A percentile compares a stretch with the other conserved stretches of the same genome.
Evolutionary conservation across 2,329 filamentous ascomycete species (phyloP).

Genomic region (Lasiodiplodia sp.): DNA sequence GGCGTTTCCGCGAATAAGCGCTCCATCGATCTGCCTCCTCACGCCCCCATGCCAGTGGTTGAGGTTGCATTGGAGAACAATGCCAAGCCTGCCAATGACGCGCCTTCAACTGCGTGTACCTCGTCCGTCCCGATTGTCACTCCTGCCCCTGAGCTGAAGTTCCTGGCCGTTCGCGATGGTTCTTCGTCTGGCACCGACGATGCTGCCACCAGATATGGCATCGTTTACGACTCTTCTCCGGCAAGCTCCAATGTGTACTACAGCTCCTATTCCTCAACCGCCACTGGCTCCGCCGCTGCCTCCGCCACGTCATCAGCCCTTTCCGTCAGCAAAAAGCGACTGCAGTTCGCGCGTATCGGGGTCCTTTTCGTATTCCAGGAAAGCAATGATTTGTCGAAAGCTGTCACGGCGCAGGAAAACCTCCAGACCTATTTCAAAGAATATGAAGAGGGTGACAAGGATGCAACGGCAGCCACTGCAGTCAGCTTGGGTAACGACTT

Average conservation of each 20-base stretch:
- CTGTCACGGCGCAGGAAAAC: conserved; percentile 52
- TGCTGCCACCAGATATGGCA: conserved; percentile 44
- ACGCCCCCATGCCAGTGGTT: conserved; percentile 4
- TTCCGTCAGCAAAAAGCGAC: conserved; percentile 29
- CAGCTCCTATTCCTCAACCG: conserved; percentile 29
- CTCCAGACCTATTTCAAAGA: conserved; percentile 49
- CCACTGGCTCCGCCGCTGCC: conserved; percentile 33
- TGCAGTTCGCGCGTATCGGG: conserved; percentile 56
- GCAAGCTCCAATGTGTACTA: conserved; percentile 31
- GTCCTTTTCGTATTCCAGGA: conserved; percentile 56
- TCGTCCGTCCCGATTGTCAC: conserved; percentile 10
- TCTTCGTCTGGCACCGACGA: background rate
- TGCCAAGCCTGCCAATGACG: background rate
- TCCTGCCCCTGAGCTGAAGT: conserved; percentile 22
- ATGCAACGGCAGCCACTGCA: conserved; percentile 33
- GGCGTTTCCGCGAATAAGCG: conserved; percentile 45
- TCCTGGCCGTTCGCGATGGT: conserved; percentile 6
- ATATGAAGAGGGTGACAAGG: conserved; percentile 41
- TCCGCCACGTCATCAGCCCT: conserved; percentile 29
- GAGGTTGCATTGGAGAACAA: background rate
- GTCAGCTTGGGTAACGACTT: conserved; percentile 31
- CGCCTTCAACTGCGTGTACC: background rate
- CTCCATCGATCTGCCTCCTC: conserved; percentile 16
- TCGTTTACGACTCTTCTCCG: conserved; percentile 38
- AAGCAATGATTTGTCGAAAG: conserved; percentile 47